phyloP scores from a whole-genome alignment of 257 asterid genomes.

The Rauvolfia tetraphylla region DNA sequence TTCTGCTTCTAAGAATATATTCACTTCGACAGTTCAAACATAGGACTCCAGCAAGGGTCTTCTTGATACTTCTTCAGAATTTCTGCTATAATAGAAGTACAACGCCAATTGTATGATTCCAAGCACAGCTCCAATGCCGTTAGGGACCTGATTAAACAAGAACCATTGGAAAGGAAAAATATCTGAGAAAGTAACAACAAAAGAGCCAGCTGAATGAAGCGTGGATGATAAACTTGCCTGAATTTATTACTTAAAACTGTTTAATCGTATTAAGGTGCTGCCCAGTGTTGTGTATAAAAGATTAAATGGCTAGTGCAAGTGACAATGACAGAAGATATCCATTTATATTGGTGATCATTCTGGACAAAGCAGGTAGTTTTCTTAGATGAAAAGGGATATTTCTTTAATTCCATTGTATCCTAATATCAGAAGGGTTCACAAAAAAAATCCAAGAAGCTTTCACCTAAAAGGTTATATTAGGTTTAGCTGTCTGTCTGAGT shows the following conservation, averaged over 20 bases:
- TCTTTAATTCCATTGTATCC: background rate
- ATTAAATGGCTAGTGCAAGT: background rate
- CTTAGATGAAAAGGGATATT: background rate
- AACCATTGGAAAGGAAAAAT: background rate
- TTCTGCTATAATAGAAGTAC: slow-evolving; percentile 54
- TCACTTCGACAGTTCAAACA: slow-evolving; percentile 29
- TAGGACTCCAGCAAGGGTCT: slow-evolving; percentile 57
- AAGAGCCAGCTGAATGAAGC: background rate
- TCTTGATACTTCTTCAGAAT: slow-evolving; percentile 33
- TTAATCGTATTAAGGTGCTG: background rate
- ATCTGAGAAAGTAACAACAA: background rate
- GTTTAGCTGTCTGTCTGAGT: background rate
- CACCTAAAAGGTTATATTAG: background rate
- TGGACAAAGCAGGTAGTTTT: background rate
- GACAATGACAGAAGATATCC: background rate
- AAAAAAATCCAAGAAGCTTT: background rate
- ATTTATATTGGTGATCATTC: background rate
- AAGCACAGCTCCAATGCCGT: slow-evolving; percentile 79
- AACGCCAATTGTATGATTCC: slow-evolving; percentile 64
- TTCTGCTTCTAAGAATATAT: background rate
- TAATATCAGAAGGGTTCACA: background rate
- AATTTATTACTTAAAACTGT: background rate
- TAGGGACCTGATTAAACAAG: slow-evolving; percentile 52
- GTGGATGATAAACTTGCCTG: background rate
- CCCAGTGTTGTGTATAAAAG: background rate